Evolutionary conservation across 2,329 filamentous ascomycete genomes (phyloP), one percentile per base, ranked within the genome.

Genomic region (Pseudogymnoascus sp.): DNA sequence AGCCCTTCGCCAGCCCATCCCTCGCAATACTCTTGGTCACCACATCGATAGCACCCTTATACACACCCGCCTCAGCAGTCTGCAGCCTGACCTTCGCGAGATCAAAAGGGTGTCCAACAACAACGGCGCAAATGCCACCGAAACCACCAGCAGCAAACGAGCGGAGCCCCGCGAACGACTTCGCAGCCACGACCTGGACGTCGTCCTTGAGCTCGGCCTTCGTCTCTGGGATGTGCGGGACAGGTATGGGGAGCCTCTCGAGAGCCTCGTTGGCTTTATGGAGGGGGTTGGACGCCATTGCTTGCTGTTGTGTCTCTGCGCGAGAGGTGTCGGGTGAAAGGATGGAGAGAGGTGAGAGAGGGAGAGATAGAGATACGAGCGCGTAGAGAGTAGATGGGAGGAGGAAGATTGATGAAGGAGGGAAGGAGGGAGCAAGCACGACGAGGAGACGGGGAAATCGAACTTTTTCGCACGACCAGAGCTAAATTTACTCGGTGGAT

Each of bases 21-120:
- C 89, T 84, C 29, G 93, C 93, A 66, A 99, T 78, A 37, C 91
- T 93, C 80, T 89, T 96, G 76, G 84, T 82, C 67, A 97, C 92
- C 1, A 97, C 93, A 77, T 99, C 95, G 71, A 97, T 82, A 12
- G 95, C 95, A 54, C 89, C 88, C 37, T 81, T 88, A 78, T 99
- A 99, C 37, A 96, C 90, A 60, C 95, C 95, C 77, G 87, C 88
- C 78, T 97, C 93, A 37, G 95, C 92, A 1, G 95, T 99, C 81
- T 99, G 95, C 75, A 99, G 80, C 65, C 95, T 90, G 68, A 99
- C 95, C 80, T 99, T 99, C 76, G 97, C 93, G 70, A 99, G 82
- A 75, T 99, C 95, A 75, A 99, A 99, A 8, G 95, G 95, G 77
- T 99, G 95, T 64, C 95, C 90, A 65, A 97, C 93, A 45, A 99